Percentiles rank a stretch among this genome's conserved stretches.
Evolutionary conservation across 2,329 filamentous ascomycete species (phyloP).

Genomic region (Anisogramma anomala): DNA sequence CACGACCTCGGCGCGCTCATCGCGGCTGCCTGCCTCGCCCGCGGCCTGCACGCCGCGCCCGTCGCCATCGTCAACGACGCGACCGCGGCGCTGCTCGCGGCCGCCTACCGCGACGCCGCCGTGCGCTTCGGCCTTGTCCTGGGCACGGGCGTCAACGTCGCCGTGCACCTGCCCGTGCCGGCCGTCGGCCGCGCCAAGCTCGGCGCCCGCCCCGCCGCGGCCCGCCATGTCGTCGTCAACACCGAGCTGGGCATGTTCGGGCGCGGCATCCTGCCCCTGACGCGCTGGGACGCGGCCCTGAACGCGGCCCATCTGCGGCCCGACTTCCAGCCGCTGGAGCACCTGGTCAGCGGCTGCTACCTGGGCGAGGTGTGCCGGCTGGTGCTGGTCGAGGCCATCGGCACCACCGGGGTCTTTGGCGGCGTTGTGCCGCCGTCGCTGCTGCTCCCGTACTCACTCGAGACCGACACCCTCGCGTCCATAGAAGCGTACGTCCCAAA

Average conservation of each 20-base stretch:
- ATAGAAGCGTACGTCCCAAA: constrained; percentile 40
- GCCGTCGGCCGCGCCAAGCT: constrained; percentile 46
- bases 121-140: constrained; percentile 55
- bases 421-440: constrained; percentile 45
- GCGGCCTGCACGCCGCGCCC: constrained; percentile 43
- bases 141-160: constrained; percentile 56
- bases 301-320: constrained; percentile 42
- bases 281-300: constrained; percentile 47
- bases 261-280: constrained; percentile 44
- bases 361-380: constrained; percentile 53
- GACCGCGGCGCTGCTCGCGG: constrained; percentile 52
- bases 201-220: constrained; percentile 38
- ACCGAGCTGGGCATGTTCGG: constrained; percentile 59
- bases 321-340: constrained; percentile 50
- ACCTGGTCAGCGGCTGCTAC: constrained; percentile 54
- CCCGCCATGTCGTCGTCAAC: constrained; percentile 54
- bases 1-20: constrained; percentile 50
- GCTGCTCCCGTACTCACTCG: constrained; percentile 41
- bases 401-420: constrained; percentile 41
- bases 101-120: constrained; percentile 46
- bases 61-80: constrained; percentile 56
- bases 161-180: constrained; percentile 49
- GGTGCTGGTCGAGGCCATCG: constrained; percentile 46
- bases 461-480: constrained; percentile 47
- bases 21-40: constrained; percentile 38